These are phyloP conservation scores for Lipomyces yamadae DNA, from an alignment of 805 yeast genomes.

Conservation along the genomic window DNA sequence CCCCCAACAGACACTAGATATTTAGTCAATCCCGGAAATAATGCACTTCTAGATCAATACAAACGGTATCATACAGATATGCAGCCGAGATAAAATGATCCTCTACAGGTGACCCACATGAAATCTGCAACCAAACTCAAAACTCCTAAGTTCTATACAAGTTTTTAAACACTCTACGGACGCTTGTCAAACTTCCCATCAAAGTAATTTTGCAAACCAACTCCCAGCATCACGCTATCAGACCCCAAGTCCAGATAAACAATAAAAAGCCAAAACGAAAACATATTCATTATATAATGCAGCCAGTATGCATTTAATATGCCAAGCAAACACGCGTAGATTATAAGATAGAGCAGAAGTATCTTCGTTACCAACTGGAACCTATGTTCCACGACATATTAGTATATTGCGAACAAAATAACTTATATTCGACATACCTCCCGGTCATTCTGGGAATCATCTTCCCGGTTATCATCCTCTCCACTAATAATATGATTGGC, in stretches of 20 bases:
- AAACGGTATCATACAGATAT: constrained; percentile 1
- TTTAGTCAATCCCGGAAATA: not conserved
- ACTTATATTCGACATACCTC: not conserved
- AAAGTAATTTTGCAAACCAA: constrained; percentile 1
- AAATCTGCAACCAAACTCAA: constrained; percentile 2
- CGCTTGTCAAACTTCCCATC: constrained; percentile 19
- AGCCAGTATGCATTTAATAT: constrained; percentile 82
- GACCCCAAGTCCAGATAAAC: constrained; percentile 25
- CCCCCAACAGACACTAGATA: too few relatives aligned
- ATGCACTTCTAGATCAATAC: not conserved
- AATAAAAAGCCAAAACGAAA: constrained; percentile 42
- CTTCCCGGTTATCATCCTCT: constrained; percentile 57
- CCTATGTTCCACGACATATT: constrained; percentile 18
- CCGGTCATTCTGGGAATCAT: constrained; percentile 51
- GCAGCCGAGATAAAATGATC: not conserved
- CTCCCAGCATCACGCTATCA: not conserved
- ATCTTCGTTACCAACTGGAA: constrained; percentile 47
- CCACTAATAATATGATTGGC: constrained; percentile 69
- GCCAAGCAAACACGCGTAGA: constrained; percentile 74
- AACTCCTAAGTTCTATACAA: constrained; percentile 5
- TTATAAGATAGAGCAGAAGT: constrained; percentile 57
- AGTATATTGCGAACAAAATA: constrained; percentile 19
- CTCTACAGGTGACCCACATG: constrained; percentile 1
- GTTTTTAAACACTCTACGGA: constrained; percentile 8
- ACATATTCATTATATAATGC: constrained; percentile 72